Evolutionary conservation across 2,329 filamentous ascomycete genomes (phyloP), one percentile per base, ranked within the genome.

Genomic region (Leptoxyphium fumago): DNA sequence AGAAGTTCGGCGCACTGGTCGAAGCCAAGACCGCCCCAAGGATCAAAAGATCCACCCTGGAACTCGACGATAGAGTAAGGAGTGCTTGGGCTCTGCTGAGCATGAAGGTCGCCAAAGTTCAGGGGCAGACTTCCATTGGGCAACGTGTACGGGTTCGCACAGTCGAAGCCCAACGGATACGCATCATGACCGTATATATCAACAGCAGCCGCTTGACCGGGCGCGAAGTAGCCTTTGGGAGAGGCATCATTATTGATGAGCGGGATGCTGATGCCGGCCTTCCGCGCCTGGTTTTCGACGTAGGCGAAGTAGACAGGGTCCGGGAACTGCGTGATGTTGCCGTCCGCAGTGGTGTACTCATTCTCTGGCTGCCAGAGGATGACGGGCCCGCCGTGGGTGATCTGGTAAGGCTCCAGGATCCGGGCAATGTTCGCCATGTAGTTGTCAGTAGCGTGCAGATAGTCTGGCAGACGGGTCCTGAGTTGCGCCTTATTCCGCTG

Each of bases 291-390:
- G 29, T 85, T 69, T 39, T 80, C 74, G 5, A 88, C 76, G 49
- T 81, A 78, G 44, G 77, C 70, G 61, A 88, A 77, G 57, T 88
- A 91, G 0, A 71, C 67, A 0, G 71, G 68, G 52, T 85, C 77
- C 0, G 80, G 80, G 50, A 81, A 84, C 2, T 64, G 61, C 0
- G 62, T 58, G n/a, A 72, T 64, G 2, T 64, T 64, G 3, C 62
- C 63, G 13, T 64, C 62, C 1, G 68, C 69, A 14, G 66, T 61
- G 1, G 73, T 78, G 56, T 89, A 88, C 59, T 91, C 85, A 49
- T 91, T 93, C 59, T 93, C 85, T 0, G 82, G 80, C 58, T 93
- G 85, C 38, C 82, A 72, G 1, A 89, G 64, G 47, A 93, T 84
- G 7, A 93, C 72, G 0, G 84, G 84, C 0, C 85, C 85, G 0